Percentiles rank a stretch among this genome's conserved stretches.
Evolutionary conservation across 495 filamentous ascomycete genomes (phyloP).

Genomic region (Aspergillus panamensis): DNA sequence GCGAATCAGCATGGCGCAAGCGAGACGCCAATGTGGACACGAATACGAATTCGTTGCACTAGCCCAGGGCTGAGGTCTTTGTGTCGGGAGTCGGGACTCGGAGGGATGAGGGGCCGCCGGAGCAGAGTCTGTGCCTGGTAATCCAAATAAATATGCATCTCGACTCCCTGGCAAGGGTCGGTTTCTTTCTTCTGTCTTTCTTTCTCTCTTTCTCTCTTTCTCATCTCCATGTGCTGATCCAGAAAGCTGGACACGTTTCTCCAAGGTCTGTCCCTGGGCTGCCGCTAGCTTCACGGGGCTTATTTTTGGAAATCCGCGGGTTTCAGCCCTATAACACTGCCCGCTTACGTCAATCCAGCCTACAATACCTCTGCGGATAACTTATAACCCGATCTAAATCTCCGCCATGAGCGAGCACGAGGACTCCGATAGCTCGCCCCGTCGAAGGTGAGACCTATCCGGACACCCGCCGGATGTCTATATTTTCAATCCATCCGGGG

Average conservation of each 20-base stretch:
- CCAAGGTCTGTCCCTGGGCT: background rate
- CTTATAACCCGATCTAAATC: background rate
- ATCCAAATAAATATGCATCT: background rate
- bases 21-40: background rate
- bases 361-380: background rate
- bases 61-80: background rate
- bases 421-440: background rate
- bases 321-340: background rate
- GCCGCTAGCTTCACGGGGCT: background rate
- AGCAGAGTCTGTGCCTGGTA: background rate
- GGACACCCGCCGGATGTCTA: too few species aligned
- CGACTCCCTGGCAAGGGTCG: background rate
- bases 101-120: background rate
- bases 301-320: background rate
- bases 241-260: background rate
- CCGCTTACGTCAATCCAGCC: background rate
- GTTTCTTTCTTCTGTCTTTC: background rate
- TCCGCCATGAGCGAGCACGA: background rate
- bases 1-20: background rate
- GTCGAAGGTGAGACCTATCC: background rate
- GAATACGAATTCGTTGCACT: conserved; percentile 9
- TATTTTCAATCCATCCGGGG: background rate
- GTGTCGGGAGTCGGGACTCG: background rate
- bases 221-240: background rate
- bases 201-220: background rate